Percentiles rank a stretch among this genome's conserved stretches.
These are phyloP conservation scores for Saccharomycopsis sp. DNA, from an alignment of 805 yeast species.

Conservation along the genomic window DNA sequence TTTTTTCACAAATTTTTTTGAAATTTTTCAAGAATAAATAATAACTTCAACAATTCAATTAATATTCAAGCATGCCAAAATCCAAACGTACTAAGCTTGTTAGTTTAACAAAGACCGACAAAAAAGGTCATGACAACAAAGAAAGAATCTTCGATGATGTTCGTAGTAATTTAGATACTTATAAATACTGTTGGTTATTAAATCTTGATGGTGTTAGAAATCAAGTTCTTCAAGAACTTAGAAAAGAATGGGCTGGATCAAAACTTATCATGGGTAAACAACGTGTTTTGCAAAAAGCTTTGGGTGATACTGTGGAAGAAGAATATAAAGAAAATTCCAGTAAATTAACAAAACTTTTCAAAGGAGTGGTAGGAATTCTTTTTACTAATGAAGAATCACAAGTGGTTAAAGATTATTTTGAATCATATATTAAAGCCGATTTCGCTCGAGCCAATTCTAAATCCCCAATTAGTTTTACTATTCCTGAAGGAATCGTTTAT, in stretches of 20 bases:
- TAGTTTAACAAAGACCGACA: constrained; percentile 91
- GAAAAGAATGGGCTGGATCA: constrained; percentile 89
- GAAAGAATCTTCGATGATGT: constrained; percentile 86
- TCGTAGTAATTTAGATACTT: constrained; percentile 68
- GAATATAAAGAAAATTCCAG: constrained; percentile 83
- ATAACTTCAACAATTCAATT: too few relatives aligned
- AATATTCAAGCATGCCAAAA: too few relatives aligned
- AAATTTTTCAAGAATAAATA: too few relatives aligned
- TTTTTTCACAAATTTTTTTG: too few relatives aligned
- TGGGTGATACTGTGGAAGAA: constrained; percentile 79
- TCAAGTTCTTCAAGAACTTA: constrained; percentile 86
- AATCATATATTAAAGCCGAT: constrained; percentile 66
- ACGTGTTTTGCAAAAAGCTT: constrained; percentile 84
- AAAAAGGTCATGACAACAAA: constrained; percentile 89
- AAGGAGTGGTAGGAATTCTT: constrained; percentile 79
- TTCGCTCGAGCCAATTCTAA: constrained; percentile 82
- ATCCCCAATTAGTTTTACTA: constrained; percentile 71
- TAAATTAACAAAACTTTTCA: constrained; percentile 48
- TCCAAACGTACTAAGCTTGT: constrained; percentile 94
- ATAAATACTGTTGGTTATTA: constrained; percentile 74
- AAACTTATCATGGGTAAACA: constrained; percentile 85
- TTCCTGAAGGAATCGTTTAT: constrained; percentile 87
- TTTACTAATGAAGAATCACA: constrained; percentile 84
- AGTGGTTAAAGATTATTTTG: constrained; percentile 84
- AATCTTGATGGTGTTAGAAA: constrained; percentile 89